Evolutionary conservation across 805 yeast genomes (phyloP).

Genomic region (Zygosaccharomyces pseudorouxii): DNA sequence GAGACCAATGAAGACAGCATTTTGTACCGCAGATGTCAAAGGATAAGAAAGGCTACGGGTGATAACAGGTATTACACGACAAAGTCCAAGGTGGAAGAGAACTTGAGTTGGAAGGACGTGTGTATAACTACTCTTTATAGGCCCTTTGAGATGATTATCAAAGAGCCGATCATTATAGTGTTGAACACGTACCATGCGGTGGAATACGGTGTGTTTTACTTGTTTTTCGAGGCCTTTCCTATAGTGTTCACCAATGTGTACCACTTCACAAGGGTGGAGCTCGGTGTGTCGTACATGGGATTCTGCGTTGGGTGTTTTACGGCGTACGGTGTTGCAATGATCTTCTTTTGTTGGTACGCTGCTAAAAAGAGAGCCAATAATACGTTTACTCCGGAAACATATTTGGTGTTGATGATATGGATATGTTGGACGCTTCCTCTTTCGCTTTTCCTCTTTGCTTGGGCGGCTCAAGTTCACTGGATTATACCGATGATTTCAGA

Average conservation of each 20-base stretch:
- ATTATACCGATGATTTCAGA: slow-evolving; percentile 45
- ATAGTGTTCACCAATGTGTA: slow-evolving; percentile 44
- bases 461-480: slow-evolving; percentile 50
- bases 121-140: slow-evolving; percentile 40
- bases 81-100: slow-evolving; percentile 33
- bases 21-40: slow-evolving; percentile 43
- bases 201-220: slow-evolving; percentile 48
- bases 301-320: slow-evolving; percentile 43
- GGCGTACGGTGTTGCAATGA: slow-evolving; percentile 35
- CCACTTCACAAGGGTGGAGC: slow-evolving; percentile 44
- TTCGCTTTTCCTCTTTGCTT: slow-evolving; percentile 46
- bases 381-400: slow-evolving; percentile 39
- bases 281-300: slow-evolving; percentile 45
- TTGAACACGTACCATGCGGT: slow-evolving; percentile 49
- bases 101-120: slow-evolving; percentile 24
- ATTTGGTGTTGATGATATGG: slow-evolving; percentile 38
- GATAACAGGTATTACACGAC: slow-evolving; percentile 39
- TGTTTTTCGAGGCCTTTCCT: slow-evolving; percentile 61
- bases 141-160: slow-evolving; percentile 46
- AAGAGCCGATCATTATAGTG: slow-evolving; percentile 53
- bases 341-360: slow-evolving; percentile 27
- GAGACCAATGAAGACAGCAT: slow-evolving; percentile 46
- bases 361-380: slow-evolving; percentile 28
- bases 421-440: slow-evolving; percentile 42
- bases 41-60: slow-evolving; percentile 47